These are phyloP conservation scores for Mucor velutinosus DNA, from an alignment of 371 early-diverging fungal species.

Conservation along the genomic window DNA sequence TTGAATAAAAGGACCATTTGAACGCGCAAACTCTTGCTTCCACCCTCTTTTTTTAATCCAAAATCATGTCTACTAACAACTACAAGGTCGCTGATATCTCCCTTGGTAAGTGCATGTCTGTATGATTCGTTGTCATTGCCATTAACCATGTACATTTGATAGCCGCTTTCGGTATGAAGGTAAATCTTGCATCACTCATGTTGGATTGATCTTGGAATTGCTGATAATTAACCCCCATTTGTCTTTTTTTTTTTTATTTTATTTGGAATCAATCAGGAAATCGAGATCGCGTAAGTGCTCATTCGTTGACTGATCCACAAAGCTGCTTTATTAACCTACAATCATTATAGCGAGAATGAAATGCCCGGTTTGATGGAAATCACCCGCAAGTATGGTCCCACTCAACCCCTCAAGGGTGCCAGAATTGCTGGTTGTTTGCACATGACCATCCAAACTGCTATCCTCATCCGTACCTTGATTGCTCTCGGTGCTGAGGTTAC, in stretches of 20 bases:
- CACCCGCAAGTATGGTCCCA: constrained; percentile 89
- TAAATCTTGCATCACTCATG: neutral
- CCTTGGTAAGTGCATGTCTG: constrained; percentile 67
- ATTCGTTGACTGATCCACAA: neutral
- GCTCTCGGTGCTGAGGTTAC: constrained; percentile 97
- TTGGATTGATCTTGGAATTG: neutral
- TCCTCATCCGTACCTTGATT: constrained; percentile 96
- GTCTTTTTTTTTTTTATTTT: neutral
- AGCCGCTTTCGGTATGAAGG: constrained; percentile 55
- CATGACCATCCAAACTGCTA: constrained; percentile 99
- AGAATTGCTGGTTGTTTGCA: constrained; percentile 98
- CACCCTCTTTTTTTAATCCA: constrained; percentile 9
- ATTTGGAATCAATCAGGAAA: constrained; percentile 35
- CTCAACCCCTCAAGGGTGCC: constrained; percentile 94
- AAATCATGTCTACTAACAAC: constrained; percentile 24
- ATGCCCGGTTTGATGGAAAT: constrained; percentile 98
- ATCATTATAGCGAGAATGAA: constrained; percentile 93
- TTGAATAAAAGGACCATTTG: constrained; percentile 5
- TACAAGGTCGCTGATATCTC: constrained; percentile 87
- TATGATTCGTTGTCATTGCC: neutral
- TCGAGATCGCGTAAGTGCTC: constrained; percentile 44
- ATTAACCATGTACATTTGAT: neutral
- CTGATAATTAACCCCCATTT: constrained; percentile 2
- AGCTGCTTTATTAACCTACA: neutral
- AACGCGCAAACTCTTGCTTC: neutral